Evolutionary conservation across 2,329 filamentous ascomycete species (phyloP).

Genomic region (Penicillium sp.): DNA sequence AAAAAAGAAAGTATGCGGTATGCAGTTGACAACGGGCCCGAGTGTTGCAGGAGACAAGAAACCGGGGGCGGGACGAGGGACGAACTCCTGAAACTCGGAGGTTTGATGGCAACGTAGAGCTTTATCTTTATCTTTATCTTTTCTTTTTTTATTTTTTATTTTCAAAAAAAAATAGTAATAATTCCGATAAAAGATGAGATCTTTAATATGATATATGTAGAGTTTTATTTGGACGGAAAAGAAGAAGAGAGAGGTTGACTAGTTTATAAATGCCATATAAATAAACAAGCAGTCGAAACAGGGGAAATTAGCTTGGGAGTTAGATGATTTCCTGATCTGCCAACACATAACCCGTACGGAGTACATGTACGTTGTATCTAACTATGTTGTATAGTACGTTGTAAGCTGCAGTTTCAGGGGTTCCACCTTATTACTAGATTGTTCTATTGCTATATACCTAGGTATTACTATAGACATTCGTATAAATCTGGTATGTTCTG

Average conservation of each 20-base stretch:
- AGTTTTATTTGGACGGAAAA: too few species aligned
- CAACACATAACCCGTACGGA: too few species aligned
- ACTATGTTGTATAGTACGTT: too few species aligned
- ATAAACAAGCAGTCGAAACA: background rate
- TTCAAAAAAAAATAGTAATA: too few species aligned
- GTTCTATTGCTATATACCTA: background rate
- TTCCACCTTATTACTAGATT: too few species aligned
- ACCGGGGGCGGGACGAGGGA: slow-evolving; percentile 23
- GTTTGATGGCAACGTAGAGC: too few species aligned
- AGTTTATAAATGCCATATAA: too few species aligned
- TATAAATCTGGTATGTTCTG: background rate
- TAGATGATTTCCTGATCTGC: background rate
- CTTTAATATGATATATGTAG: too few species aligned
- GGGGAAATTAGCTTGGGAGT: background rate
- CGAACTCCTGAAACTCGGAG: slow-evolving; percentile 21
- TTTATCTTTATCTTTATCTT: background rate
- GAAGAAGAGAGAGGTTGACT: background rate
- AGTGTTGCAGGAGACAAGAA: slow-evolving; percentile 5
- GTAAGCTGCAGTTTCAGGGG: slow-evolving; percentile 4
- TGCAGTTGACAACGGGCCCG: background rate
- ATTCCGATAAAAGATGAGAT: background rate
- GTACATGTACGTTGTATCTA: background rate
- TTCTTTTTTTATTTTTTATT: background rate
- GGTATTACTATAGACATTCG: background rate
- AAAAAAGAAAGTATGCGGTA: too few species aligned